Evolutionary conservation across 2,329 filamentous ascomycete genomes (phyloP), one percentile per base, ranked within the genome.

Genomic region (Aspergillus ochraceoroseus): DNA sequence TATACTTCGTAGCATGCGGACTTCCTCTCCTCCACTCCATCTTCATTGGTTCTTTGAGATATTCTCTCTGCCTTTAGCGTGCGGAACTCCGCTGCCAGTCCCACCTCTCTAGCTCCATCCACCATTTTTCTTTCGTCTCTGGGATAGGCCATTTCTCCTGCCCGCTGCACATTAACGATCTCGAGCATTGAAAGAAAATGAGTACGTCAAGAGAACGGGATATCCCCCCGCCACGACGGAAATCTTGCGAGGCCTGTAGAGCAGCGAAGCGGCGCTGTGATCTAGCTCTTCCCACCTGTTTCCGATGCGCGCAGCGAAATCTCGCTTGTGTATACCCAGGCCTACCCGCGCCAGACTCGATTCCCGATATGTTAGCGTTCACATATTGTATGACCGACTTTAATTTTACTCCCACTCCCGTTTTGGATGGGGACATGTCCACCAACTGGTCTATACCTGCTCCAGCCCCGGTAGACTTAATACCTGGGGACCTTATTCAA

Each of bases 251-350:
- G 3, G 70, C 71, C 17, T 80, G 77, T 60, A 76, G 71, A 32
- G 72, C 70, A 50, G 70, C 76, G 15, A 80, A 80, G 56, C 69
- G 77, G 9, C 72, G 72, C 32, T 80, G 77, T 55, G 73, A 76
- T 48, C 68, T 74, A 25, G 67, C 65, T 12, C 54, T 68, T 9
- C 77, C 76, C 2, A 54, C 66, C 8, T 82, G 77, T 49, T 58
- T 69, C 11, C 68, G 77, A 29, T 81, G 77, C 52, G 54, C 59
- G 0, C 69, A 71, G 41, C 68, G 74, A 18, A 58, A 61, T 1
- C 55, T 79, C 1, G 34, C 54, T 0, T 80, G 77, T 56, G 53
- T 64, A 3, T 79, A 78, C 45, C 65, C 64, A 27, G 44, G 53
- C 2, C 48, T 44, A 37, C 52, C 52, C 18, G 32, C 52, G 2